A percentile compares a stretch with the other conserved stretches of the same genome.
Conservation (phyloP, 441 rosid species). For the Syzygium malaccense region DNA sequence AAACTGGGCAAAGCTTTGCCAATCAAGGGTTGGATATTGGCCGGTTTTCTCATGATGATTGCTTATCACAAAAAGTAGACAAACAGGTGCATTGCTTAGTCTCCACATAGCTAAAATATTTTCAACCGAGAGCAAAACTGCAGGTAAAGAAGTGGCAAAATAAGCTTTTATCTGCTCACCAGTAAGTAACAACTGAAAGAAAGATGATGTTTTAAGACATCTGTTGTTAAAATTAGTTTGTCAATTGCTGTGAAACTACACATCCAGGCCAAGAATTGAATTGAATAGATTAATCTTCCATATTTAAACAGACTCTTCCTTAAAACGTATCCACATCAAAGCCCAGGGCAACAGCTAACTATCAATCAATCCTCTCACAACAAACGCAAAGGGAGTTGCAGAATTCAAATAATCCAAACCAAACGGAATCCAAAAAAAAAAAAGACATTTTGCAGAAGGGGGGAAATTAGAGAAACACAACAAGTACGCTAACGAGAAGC, state of each 20-base stretch:
- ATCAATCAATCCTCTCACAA: background rate
- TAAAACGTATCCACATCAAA: background rate
- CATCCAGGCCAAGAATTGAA: background rate
- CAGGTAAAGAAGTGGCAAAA: background rate
- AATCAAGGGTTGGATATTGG: background rate
- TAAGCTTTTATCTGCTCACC: background rate
- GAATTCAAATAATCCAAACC: background rate
- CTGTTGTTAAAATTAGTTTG: background rate
- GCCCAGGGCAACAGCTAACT: background rate
- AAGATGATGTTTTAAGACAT: background rate
- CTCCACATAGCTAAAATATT: background rate
- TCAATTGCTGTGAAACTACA: background rate
- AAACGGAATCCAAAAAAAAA: background rate
- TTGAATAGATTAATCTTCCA: background rate
- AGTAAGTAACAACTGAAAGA: background rate
- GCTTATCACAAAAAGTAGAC: background rate
- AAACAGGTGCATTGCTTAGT: background rate
- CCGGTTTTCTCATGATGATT: background rate
- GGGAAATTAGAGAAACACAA: background rate
- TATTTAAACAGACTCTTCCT: background rate
- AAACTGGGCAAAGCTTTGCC: background rate
- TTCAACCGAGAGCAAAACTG: background rate
- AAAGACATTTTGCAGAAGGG: background rate
- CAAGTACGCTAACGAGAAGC: background rate
- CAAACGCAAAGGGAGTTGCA: background rate